Evolutionary conservation across 345 rosid species (phyloP), one percentile per base, ranked within the genome.

Genomic region (Syzygium jambos): DNA sequence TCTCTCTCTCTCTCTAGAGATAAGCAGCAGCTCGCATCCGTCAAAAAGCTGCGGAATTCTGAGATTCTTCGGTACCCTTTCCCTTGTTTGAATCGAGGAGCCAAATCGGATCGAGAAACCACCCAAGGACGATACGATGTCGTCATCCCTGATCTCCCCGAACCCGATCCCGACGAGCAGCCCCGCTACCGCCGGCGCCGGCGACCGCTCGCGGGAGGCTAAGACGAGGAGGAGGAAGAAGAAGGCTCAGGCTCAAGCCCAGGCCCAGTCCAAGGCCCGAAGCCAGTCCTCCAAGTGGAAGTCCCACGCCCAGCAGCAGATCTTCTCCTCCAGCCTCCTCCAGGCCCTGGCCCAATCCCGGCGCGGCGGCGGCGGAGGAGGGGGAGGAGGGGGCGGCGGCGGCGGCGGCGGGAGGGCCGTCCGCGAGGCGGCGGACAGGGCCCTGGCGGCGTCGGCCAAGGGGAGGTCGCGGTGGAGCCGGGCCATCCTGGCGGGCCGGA

Each of bases 381-480:
- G 93, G 91, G 6, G 95, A 94, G 16, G 90, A 90, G 23, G 90
- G 15, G 61, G 46, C 21, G 52, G 87, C 43, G 12, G 88, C 92
- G 8, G 89, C 93, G 27, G 89, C 95, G 9, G 90, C 94, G 95
- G 98, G 12, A 91, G 94, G 34, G 92, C 96, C 78, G 97, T 98
- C 23, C 90, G 99, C 3, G 96, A 95, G 87, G 97, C 96, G 13
- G 99, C 99, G 8, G 98, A 98, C 86, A 91, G 90, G 85, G 96
- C 94, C 23, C 90, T 98, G 5, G 99, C 99, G 0, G 93, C 93
- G 4, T 94, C 98, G 9, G 99, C 98, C 2, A 96, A 94, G 87
- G 98, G 99, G 23, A 92, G 91, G 89, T 93, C 95, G 14, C 89
- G 97, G 27, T 98, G 99, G 99, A 98, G 99, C 89, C 93, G 98